These are phyloP conservation scores for Coix lacrymajobi DNA, from an alignment of 176 grass and related monocot species.

Conservation along the genomic window DNA sequence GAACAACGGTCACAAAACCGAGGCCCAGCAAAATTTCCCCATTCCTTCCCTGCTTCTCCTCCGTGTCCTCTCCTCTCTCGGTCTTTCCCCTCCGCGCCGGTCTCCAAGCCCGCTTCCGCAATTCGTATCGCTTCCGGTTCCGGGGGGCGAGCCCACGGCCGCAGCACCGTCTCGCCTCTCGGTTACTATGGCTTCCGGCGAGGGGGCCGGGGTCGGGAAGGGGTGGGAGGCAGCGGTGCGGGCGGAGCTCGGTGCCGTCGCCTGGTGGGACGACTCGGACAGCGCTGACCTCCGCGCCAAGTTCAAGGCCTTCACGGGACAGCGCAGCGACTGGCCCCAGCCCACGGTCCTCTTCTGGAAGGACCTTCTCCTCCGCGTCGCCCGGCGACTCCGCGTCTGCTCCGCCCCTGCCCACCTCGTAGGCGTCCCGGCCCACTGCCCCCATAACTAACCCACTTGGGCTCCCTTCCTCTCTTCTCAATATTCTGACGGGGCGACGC, in stretches of 20 bases:
- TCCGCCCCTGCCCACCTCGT: slow-evolving; percentile 38
- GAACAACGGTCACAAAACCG: not conserved
- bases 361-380: slow-evolving; percentile 52
- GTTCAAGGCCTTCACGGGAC: slow-evolving; percentile 82
- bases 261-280: slow-evolving; percentile 59
- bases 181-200: not conserved
- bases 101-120: not conserved
- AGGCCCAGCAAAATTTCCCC: not conserved
- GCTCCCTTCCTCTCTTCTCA: not conserved
- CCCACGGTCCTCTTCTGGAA: slow-evolving; percentile 65
- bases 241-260: slow-evolving; percentile 31
- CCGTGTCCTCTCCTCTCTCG: not conserved
- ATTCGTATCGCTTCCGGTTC: not conserved
- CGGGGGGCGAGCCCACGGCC: not conserved
- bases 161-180: not conserved
- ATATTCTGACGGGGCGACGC: not conserved
- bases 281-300: slow-evolving; percentile 37
- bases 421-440: not conserved
- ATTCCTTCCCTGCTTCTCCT: not conserved
- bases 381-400: slow-evolving; percentile 40
- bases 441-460: not conserved
- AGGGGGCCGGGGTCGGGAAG: not conserved
- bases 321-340: slow-evolving; percentile 57
- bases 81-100: not conserved
- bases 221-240: slow-evolving; percentile 49